Evolutionary conservation across 2,329 filamentous ascomycete species (phyloP).

Genomic region (Fusarium citri): DNA sequence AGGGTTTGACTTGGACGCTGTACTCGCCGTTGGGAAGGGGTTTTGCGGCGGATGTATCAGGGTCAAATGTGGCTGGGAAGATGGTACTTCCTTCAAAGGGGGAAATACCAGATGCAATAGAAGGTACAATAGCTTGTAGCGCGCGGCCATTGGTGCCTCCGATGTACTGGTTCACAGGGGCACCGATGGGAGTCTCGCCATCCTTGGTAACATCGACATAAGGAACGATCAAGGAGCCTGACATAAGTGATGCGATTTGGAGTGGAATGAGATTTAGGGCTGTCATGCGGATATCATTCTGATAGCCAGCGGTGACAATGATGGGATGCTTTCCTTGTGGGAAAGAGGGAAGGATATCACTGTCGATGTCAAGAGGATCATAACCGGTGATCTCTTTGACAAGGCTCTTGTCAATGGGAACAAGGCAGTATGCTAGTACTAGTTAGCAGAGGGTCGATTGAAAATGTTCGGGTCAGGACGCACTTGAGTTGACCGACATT

Average conservation of each 20-base stretch:
- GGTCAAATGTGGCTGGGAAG: constrained; percentile 8
- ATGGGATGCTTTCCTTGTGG: constrained; percentile 14
- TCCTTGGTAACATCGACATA: constrained; percentile 21
- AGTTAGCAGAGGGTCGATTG: no score
- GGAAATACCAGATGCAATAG: not conserved
- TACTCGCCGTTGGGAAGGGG: constrained; percentile 5
- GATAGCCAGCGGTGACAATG: constrained; percentile 8
- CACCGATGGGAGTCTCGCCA: not conserved
- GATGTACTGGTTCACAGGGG: constrained; percentile 10
- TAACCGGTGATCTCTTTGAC: constrained; percentile 16
- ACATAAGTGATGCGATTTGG: constrained; percentile 8
- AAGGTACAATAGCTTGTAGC: constrained; percentile 1
- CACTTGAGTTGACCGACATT: constrained; percentile 23
- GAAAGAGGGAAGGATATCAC: constrained; percentile 9
- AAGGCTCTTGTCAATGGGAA: constrained; percentile 11
- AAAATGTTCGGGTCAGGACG: no score
- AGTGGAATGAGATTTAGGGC: constrained; percentile 10
- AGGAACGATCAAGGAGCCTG: constrained; percentile 11
- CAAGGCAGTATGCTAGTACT: constrained; percentile 4
- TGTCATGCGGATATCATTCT: constrained; percentile 25
- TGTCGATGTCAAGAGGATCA: not conserved
- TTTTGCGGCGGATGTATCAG: not conserved
- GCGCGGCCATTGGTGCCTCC: constrained; percentile 6
- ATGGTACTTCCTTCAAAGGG: constrained; percentile 19
- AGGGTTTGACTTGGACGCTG: constrained; percentile 7